Conservation (phyloP, 2,329 filamentous ascomycete genomes). For the Bipolaris oryzae region DNA sequence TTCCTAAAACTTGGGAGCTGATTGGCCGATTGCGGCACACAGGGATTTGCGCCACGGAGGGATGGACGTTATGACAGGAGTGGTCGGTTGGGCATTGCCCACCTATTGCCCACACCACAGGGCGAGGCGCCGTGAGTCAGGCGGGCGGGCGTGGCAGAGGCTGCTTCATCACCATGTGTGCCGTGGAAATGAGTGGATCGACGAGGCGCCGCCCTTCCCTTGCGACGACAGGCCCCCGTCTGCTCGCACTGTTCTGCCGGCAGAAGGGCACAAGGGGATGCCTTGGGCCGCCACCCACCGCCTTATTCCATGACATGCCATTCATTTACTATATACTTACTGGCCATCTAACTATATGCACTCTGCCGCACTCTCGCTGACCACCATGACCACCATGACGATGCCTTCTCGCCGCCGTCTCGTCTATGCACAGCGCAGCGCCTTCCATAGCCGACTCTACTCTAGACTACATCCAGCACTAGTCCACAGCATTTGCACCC, state of each 20-base stretch:
- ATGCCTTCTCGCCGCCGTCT: too few relatives aligned
- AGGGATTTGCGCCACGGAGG: too few relatives aligned
- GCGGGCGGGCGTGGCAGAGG: conserved; percentile 3
- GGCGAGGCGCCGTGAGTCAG: conserved; percentile 3
- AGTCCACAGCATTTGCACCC: too few relatives aligned
- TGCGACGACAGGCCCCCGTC: neutral
- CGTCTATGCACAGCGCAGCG: too few relatives aligned
- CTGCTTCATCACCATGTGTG: neutral
- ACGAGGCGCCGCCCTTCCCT: neutral
- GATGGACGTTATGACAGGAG: too few relatives aligned
- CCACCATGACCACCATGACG: too few relatives aligned
- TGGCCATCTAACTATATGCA: neutral
- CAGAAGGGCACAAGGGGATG: conserved; percentile 14
- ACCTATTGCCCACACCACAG: neutral
- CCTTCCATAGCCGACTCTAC: too few relatives aligned
- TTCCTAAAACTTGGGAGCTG: too few relatives aligned
- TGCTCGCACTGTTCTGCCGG: conserved; percentile 9
- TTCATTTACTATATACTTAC: too few relatives aligned
- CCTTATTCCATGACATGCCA: neutral
- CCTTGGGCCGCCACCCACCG: conserved; percentile 16
- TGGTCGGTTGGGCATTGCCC: neutral
- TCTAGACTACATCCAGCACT: too few relatives aligned
- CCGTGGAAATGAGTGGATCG: conserved; percentile 13
- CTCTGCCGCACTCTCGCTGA: neutral
- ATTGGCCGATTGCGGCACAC: too few relatives aligned